Evolutionary conservation across 2,329 filamentous ascomycete genomes (phyloP).

Genomic region (Chaetomium olivaceum): DNA sequence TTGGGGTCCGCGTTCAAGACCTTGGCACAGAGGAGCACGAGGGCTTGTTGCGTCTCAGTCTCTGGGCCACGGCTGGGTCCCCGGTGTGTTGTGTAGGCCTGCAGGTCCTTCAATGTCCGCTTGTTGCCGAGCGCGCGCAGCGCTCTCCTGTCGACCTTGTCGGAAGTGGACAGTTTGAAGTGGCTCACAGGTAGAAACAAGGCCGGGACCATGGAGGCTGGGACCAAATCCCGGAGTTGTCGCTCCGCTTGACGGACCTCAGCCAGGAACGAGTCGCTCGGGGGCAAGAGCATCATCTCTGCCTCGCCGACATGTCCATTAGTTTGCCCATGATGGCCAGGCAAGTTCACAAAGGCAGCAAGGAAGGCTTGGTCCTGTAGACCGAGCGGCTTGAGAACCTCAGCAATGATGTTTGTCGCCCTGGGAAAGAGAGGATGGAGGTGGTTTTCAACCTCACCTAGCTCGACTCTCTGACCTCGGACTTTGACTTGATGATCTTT

Average conservation of each 20-base stretch:
- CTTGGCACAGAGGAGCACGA: not conserved
- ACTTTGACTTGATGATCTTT: constrained; percentile 1
- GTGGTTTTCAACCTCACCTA: not conserved
- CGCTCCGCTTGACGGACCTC: constrained; percentile 2
- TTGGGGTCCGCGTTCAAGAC: constrained; percentile 3
- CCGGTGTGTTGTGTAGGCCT: constrained; percentile 1
- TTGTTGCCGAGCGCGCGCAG: not conserved
- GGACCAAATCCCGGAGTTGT: constrained; percentile 1
- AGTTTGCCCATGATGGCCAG: not conserved
- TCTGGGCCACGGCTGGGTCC: not conserved
- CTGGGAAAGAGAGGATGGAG: not conserved
- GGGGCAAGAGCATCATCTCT: not conserved
- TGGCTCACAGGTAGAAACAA: constrained; percentile 1
- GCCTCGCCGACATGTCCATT: not conserved
- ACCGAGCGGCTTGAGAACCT: constrained; percentile 3
- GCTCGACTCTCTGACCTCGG: constrained; percentile 1
- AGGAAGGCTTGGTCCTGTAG: not conserved
- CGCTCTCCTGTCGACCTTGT: constrained; percentile 3
- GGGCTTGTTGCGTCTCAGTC: constrained; percentile 1
- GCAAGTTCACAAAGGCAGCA: not conserved
- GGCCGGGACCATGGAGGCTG: constrained; percentile 1
- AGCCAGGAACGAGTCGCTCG: constrained; percentile 1
- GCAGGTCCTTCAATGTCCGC: not conserved
- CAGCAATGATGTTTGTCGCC: constrained; percentile 4
- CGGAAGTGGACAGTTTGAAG: constrained; percentile 2